A percentile compares a stretch with the other conserved stretches of the same genome.
phyloP scores from a whole-genome alignment of 2,329 filamentous ascomycete species.

The Pseudogymnoascus sp. region DNA sequence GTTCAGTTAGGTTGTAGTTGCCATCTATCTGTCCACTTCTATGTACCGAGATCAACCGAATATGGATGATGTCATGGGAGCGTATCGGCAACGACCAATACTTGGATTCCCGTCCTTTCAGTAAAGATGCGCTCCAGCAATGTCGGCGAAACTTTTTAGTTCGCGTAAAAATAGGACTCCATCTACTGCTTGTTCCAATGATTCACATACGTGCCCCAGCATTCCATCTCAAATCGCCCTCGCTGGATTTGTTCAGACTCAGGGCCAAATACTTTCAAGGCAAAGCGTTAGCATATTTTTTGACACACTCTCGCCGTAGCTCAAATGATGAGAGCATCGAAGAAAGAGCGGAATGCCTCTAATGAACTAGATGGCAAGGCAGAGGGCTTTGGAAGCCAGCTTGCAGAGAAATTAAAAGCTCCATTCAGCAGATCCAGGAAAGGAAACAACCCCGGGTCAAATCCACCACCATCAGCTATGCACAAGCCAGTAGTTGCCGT shows the following conservation, averaged over 20 bases:
- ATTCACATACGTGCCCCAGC: too few relatives aligned
- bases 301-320: background rate
- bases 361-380: background rate
- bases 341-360: background rate
- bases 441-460: background rate
- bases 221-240: too few relatives aligned
- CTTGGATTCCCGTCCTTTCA: too few relatives aligned
- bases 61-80: too few relatives aligned
- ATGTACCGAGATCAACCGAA: too few relatives aligned
- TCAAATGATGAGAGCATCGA: background rate
- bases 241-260: background rate
- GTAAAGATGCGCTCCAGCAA: too few relatives aligned
- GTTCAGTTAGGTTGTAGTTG: too few relatives aligned
- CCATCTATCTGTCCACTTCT: too few relatives aligned
- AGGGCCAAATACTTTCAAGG: background rate
- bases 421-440: background rate
- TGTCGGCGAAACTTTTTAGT: too few relatives aligned
- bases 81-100: too few relatives aligned
- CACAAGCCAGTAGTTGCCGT: background rate
- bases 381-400: background rate
- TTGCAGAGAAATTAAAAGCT: background rate
- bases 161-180: too few relatives aligned
- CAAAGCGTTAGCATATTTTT: background rate
- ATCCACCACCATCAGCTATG: background rate
- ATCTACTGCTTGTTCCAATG: too few relatives aligned